Percentiles rank a stretch among this genome's conserved stretches.
Evolutionary conservation across 345 rosid species (phyloP).

Genomic region (Citrus australasica): DNA sequence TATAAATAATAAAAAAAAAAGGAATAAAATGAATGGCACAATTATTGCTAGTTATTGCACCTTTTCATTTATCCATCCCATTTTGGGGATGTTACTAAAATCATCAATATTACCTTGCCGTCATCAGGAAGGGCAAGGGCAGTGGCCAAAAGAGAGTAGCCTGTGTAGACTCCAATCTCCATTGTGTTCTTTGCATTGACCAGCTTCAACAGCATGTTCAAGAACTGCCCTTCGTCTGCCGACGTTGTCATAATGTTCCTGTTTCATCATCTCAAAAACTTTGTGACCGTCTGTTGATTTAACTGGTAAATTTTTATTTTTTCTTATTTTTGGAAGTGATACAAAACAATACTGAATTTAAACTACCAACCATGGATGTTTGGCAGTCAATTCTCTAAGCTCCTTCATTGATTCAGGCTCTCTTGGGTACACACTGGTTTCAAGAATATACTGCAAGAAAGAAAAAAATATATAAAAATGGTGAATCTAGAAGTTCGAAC

Average conservation of each 20-base stretch:
- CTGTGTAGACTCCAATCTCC: conserved; percentile 99
- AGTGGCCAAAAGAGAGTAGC: conserved; percentile 93
- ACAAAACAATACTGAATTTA: too few relatives aligned
- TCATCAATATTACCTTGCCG: conserved; percentile 52
- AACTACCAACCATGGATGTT: conserved; percentile 57
- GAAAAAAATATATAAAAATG: too few relatives aligned
- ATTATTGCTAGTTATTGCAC: neutral
- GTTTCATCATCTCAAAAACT: conserved; percentile 1
- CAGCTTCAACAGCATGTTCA: conserved; percentile 90
- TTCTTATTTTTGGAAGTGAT: too few relatives aligned
- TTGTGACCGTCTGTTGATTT: neutral
- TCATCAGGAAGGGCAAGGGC: conserved; percentile 97
- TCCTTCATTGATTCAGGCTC: conserved; percentile 98
- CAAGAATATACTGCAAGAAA: conserved; percentile 69
- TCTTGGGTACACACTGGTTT: conserved; percentile 96
- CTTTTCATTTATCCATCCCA: too few relatives aligned
- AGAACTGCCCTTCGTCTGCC: conserved; percentile 95
- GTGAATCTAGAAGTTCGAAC: neutral
- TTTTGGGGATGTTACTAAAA: neutral
- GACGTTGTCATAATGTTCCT: conserved; percentile 99
- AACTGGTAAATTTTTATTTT: too few relatives aligned
- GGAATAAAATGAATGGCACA: neutral
- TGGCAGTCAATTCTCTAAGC: conserved; percentile 87
- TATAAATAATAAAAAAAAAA: neutral
- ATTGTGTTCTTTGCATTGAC: conserved; percentile 97